Conservation (phyloP, 139 green algal genomes). For the Micractinium sp. region DNA sequence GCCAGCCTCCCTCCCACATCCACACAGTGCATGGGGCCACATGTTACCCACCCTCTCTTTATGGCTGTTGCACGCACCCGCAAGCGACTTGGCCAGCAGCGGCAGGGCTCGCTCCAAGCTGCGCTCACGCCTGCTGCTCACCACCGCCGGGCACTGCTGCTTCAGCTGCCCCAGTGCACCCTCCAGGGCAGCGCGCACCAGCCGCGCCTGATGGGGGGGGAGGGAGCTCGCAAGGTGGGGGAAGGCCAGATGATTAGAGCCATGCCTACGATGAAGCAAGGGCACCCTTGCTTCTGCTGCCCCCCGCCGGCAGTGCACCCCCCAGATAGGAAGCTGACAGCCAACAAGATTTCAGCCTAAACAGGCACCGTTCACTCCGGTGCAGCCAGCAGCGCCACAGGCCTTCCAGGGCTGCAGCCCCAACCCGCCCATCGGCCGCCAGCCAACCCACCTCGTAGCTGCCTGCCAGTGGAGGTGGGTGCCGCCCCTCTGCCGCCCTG, state of each 20-base stretch:
- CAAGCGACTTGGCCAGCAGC: constrained; percentile 9
- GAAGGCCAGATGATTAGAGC: too few relatives aligned
- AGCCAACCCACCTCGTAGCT: not conserved
- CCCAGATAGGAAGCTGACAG: too few relatives aligned
- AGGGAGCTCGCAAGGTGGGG: not conserved
- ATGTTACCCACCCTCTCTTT: not conserved
- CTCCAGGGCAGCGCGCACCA: constrained; percentile 11
- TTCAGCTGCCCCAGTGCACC: constrained; percentile 7
- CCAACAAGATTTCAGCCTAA: too few relatives aligned
- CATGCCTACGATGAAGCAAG: not conserved
- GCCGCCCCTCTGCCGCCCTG: not conserved
- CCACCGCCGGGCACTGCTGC: constrained; percentile 11
- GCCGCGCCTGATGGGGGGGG: not conserved
- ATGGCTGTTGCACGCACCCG: not conserved
- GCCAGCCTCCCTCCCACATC: too few relatives aligned
- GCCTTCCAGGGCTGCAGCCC: not conserved
- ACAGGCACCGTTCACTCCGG: not conserved
- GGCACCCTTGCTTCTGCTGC: too few relatives aligned
- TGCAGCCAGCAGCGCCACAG: not conserved
- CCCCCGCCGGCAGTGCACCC: too few relatives aligned
- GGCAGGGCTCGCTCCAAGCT: constrained; percentile 20
- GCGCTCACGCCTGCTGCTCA: constrained; percentile 21
- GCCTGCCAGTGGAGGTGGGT: not conserved
- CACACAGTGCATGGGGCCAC: not conserved
- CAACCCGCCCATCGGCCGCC: not conserved